A percentile compares a stretch with the other conserved stretches of the same genome.
Evolutionary conservation across 2,329 filamentous ascomycete genomes (phyloP).

Genomic region (Colletotrichum tanaceti): DNA sequence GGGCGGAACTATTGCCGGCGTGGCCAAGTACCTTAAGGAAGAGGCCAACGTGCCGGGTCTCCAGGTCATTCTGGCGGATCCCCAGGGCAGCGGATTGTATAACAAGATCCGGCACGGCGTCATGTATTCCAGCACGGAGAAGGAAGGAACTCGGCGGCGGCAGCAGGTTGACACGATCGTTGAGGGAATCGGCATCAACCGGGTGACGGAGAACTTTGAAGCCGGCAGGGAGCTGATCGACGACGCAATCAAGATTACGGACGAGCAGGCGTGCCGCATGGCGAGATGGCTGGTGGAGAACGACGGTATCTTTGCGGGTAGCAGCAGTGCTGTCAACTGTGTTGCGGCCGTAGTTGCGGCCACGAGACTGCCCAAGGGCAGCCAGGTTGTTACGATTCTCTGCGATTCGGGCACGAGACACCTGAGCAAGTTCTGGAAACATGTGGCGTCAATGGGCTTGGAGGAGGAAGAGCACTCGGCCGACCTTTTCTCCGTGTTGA

Average conservation of each 20-base stretch:
- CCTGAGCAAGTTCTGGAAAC: constrained; percentile 86
- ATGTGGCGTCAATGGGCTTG: constrained; percentile 74
- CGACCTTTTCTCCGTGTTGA: constrained; percentile 64
- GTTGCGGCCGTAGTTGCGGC: constrained; percentile 80
- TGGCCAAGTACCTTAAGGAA: constrained; percentile 85
- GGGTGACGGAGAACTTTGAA: constrained; percentile 93
- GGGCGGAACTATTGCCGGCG: constrained; percentile 91
- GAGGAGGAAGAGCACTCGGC: constrained; percentile 65
- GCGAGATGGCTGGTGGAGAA: constrained; percentile 96
- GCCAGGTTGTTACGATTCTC: constrained; percentile 82
- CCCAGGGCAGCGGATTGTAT: constrained; percentile 91
- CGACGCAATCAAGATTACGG: constrained; percentile 88
- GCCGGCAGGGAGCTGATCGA: constrained; percentile 87
- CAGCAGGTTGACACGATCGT: constrained; percentile 96
- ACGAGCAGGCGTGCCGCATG: constrained; percentile 91
- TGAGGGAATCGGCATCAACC: constrained; percentile 95
- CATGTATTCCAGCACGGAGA: constrained; percentile 92
- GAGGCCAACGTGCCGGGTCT: constrained; percentile 67
- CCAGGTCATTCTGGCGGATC: constrained; percentile 87
- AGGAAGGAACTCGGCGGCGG: constrained; percentile 87
- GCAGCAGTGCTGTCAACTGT: constrained; percentile 97
- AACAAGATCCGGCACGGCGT: constrained; percentile 94
- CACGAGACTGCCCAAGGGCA: constrained; percentile 68
- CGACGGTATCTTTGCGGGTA: constrained; percentile 94
- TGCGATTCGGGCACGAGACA: constrained; percentile 88